Percentiles rank a stretch among this genome's conserved stretches.
Conservation (phyloP, 2,329 filamentous ascomycete genomes). For the Ambrosiella cleistominuta region DNA sequence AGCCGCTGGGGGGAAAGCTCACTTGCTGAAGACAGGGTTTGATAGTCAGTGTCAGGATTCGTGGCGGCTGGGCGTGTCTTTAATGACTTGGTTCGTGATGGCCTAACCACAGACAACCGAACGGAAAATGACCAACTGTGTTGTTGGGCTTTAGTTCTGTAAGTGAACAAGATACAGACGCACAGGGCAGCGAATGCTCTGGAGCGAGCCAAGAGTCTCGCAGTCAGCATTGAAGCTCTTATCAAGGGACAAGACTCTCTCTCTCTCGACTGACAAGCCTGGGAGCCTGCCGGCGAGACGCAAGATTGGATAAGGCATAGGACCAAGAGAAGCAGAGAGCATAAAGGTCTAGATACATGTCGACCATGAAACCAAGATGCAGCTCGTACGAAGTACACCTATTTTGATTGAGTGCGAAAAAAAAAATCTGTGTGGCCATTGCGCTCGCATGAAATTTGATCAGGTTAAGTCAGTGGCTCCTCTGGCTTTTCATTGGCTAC, state of each 20-base stretch:
- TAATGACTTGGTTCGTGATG: not conserved
- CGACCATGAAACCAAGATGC: not conserved
- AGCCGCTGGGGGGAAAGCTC: not conserved
- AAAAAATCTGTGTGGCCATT: not conserved
- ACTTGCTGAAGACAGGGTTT: not conserved
- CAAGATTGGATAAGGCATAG: too few species aligned
- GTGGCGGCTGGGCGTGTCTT: not conserved
- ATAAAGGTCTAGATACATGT: not conserved
- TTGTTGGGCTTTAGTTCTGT: too few species aligned
- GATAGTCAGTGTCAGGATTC: not conserved
- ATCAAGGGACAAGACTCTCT: too few species aligned
- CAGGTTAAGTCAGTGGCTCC: not conserved
- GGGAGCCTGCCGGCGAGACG: too few species aligned
- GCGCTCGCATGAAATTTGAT: not conserved
- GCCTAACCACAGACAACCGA: too few species aligned
- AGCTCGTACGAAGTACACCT: too few species aligned
- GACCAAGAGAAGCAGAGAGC: too few species aligned
- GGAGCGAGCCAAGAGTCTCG: not conserved
- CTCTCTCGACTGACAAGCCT: too few species aligned
- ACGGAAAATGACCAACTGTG: too few species aligned
- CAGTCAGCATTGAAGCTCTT: not conserved
- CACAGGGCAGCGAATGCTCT: not conserved
- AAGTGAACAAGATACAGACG: not conserved
- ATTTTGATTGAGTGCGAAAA: not conserved
- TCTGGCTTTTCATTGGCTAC: not conserved